Evolutionary conservation across 1,284 basidiomycete genomes (phyloP).

Genomic region (Ustilago sp.): DNA sequence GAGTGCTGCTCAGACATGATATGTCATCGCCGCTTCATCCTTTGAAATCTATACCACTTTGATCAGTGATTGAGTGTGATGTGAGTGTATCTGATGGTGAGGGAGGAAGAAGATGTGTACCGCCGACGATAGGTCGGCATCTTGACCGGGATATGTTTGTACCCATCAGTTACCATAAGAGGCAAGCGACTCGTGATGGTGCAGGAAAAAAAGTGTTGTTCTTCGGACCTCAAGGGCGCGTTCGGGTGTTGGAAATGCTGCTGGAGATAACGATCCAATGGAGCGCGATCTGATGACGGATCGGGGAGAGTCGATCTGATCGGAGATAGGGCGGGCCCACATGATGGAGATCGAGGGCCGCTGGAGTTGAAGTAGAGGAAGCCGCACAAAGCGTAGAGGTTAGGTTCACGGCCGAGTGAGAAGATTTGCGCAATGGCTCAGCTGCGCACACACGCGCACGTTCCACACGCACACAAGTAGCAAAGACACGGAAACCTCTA

Average conservation of each 20-base stretch:
- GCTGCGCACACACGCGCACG: too few relatives aligned
- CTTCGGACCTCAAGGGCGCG: slow-evolving; percentile 20
- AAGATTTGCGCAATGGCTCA: too few relatives aligned
- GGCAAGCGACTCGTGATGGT: slow-evolving; percentile 36
- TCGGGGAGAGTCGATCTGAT: too few relatives aligned
- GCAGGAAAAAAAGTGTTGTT: slow-evolving; percentile 24
- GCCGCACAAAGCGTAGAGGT: too few relatives aligned
- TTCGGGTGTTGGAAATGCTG: slow-evolving; percentile 19
- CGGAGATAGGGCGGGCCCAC: too few relatives aligned
- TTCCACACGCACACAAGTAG: too few relatives aligned
- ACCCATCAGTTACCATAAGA: slow-evolving; percentile 29
- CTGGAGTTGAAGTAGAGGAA: too few relatives aligned
- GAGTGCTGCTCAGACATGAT: slow-evolving; percentile 6
- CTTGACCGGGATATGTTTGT: slow-evolving; percentile 15
- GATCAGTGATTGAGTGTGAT: neutral
- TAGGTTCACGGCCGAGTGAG: too few relatives aligned
- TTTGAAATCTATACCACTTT: neutral
- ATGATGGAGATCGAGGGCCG: too few relatives aligned
- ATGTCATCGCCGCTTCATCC: neutral
- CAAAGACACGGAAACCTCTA: too few relatives aligned
- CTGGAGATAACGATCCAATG: neutral
- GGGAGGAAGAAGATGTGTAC: neutral
- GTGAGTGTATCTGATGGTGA: neutral
- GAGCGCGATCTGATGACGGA: too few relatives aligned
- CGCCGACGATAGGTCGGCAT: slow-evolving; percentile 2